These are phyloP conservation scores for Fusarium duplospermum DNA, from an alignment of 2,329 filamentous ascomycete genomes.

Conservation along the genomic window DNA sequence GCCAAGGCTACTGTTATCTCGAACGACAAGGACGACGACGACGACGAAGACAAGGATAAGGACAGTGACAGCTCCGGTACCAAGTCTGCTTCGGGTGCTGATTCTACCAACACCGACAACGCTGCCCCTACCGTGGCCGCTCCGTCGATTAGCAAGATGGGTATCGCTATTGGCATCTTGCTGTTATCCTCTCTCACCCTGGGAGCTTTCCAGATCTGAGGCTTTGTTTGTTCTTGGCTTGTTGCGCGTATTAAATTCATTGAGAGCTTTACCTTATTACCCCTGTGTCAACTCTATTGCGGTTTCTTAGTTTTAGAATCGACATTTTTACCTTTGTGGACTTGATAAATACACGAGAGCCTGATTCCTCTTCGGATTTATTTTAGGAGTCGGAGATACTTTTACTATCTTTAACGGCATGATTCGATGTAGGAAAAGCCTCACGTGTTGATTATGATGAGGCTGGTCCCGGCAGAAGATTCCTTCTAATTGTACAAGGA, in stretches of 20 bases:
- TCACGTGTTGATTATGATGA: not conserved
- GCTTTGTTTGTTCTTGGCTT: not conserved
- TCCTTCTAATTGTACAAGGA: not conserved
- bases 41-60: slow-evolving; percentile 8
- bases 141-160: slow-evolving; percentile 40
- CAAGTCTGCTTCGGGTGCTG: not conserved
- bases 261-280: not conserved
- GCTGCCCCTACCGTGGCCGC: slow-evolving; percentile 7
- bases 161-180: slow-evolving; percentile 47
- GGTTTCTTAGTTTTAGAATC: not conserved
- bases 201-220: slow-evolving; percentile 26
- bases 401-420: not conserved
- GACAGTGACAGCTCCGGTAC: not conserved
- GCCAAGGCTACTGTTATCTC: slow-evolving; percentile 46
- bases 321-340: not conserved
- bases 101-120: slow-evolving; percentile 8
- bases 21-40: slow-evolving; percentile 8
- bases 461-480: not conserved
- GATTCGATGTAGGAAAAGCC: not conserved
- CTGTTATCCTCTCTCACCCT: slow-evolving; percentile 45
- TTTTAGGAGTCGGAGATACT: not conserved
- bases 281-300: not conserved
- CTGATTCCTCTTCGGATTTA: not conserved
- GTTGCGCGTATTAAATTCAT: not conserved
- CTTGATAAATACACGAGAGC: not conserved